Percentiles rank a stretch among this genome's conserved stretches.
Evolutionary conservation across 108 stramenopile species (phyloP).

Genomic region (Skeletonema tropicum): DNA sequence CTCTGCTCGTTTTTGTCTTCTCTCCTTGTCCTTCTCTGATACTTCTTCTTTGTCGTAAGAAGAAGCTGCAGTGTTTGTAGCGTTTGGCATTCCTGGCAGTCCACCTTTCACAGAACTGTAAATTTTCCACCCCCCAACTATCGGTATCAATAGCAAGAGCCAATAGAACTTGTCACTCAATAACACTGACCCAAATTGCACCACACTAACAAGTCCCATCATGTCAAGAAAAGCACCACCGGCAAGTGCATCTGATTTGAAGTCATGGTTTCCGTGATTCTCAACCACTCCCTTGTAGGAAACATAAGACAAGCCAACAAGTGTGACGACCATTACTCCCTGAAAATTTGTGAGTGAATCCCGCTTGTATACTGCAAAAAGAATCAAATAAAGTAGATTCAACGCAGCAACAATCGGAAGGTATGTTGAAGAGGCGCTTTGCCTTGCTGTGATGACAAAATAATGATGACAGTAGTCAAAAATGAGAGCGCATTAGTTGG

Average conservation of each 20-base stretch:
- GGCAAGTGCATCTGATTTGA: slow-evolving; percentile 41
- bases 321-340: slow-evolving; percentile 21
- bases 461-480: not conserved
- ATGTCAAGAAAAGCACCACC: slow-evolving; percentile 66
- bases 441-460: slow-evolving; percentile 32
- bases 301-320: slow-evolving; percentile 39
- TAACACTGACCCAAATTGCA: slow-evolving; percentile 56
- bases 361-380: slow-evolving; percentile 31
- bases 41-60: not conserved
- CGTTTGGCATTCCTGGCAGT: not conserved
- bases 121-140: slow-evolving; percentile 35
- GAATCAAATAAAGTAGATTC: slow-evolving; percentile 51
- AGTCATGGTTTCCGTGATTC: slow-evolving; percentile 33
- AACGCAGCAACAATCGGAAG: slow-evolving; percentile 47
- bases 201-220: slow-evolving; percentile 51
- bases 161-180: slow-evolving; percentile 53
- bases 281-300: slow-evolving; percentile 63
- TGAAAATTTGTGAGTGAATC: slow-evolving; percentile 26
- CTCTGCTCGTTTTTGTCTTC: slow-evolving; percentile 58
- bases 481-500: slow-evolving; percentile 3
- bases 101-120: slow-evolving; percentile 30
- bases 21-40: slow-evolving; percentile 31
- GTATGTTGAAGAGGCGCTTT: slow-evolving; percentile 53
- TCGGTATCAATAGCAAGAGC: slow-evolving; percentile 38
- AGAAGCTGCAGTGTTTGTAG: not conserved